Conservation (phyloP, 2,329 filamentous ascomycete genomes). For the Huntiella decipiens region DNA sequence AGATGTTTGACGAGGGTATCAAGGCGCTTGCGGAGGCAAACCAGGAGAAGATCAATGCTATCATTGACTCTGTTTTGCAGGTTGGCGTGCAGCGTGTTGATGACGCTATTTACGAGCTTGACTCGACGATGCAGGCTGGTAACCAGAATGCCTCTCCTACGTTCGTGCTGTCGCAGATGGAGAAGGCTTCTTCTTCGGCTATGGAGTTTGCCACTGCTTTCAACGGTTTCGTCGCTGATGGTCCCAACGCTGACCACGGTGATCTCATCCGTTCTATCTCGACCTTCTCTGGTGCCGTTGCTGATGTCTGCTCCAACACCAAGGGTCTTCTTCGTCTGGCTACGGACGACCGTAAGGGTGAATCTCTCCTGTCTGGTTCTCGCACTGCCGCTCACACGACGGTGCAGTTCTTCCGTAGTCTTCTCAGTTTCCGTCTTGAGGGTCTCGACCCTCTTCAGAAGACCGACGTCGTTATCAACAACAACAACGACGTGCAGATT, state of each 20-base stretch:
- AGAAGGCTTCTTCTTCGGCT: slow-evolving; percentile 83
- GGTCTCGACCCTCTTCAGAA: slow-evolving; percentile 80
- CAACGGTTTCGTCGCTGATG: slow-evolving; percentile 96
- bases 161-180: slow-evolving; percentile 89
- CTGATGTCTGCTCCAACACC: slow-evolving; percentile 88
- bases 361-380: slow-evolving; percentile 64
- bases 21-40: slow-evolving; percentile 75
- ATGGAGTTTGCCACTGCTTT: slow-evolving; percentile 97
- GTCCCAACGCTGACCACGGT: slow-evolving; percentile 71
- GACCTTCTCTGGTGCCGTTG: slow-evolving; percentile 72
- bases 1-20: slow-evolving; percentile 73
- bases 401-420: slow-evolving; percentile 82
- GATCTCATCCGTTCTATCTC: slow-evolving; percentile 89
- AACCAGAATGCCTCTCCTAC: slow-evolving; percentile 94
- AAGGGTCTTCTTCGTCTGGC: slow-evolving; percentile 88
- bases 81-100: slow-evolving; percentile 85
- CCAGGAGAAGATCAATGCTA: slow-evolving; percentile 84
- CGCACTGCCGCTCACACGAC: slow-evolving; percentile 71
- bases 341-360: slow-evolving; percentile 85
- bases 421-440: slow-evolving; percentile 86
- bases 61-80: slow-evolving; percentile 91
- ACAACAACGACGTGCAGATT: slow-evolving; percentile 89
- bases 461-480: slow-evolving; percentile 93
- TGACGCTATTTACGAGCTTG: slow-evolving; percentile 88
- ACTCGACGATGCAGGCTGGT: slow-evolving; percentile 94